Conservation (phyloP, 225 moss, liverwort and hornwort species). For the Polytrichum commune region DNA sequence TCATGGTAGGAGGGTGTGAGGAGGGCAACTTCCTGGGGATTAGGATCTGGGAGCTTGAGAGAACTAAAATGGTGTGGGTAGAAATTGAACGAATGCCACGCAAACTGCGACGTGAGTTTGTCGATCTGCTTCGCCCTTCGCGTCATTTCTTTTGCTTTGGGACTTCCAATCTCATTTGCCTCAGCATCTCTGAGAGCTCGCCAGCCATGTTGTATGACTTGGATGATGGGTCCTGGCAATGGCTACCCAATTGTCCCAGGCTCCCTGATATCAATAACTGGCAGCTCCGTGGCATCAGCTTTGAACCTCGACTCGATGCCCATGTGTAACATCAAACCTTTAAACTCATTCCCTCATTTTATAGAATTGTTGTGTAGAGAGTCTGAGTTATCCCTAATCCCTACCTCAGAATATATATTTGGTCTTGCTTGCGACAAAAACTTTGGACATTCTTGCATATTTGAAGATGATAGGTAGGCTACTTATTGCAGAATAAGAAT, state of each 20-base stretch:
- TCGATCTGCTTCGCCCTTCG: conserved; percentile 67
- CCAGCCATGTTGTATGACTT: conserved; percentile 75
- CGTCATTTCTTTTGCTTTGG: conserved; percentile 77
- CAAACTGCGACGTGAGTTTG: conserved; percentile 61
- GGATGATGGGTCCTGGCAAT: conserved; percentile 63
- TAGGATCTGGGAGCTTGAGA: conserved; percentile 77
- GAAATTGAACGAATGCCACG: conserved; percentile 77
- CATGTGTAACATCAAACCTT: conserved; percentile 26
- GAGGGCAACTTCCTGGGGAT: conserved; percentile 66
- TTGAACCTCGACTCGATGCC: conserved; percentile 62
- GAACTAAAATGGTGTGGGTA: conserved; percentile 56
- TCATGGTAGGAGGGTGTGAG: conserved; percentile 77
- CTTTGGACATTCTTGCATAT: not conserved
- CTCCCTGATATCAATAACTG: conserved; percentile 84
- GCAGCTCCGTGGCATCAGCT: conserved; percentile 77
- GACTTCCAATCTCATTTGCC: conserved; percentile 60
- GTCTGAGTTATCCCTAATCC: not conserved
- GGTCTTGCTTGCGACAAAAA: not conserved
- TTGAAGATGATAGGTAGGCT: not conserved
- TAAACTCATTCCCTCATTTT: not conserved
- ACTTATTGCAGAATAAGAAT: no score
- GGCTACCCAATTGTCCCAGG: conserved; percentile 65
- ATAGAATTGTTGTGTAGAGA: not conserved
- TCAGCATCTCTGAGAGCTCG: conserved; percentile 67
- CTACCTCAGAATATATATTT: not conserved